These are phyloP conservation scores for Ceratobasidium sp. DNA, from an alignment of 1,284 basidiomycete species.

Conservation along the genomic window DNA sequence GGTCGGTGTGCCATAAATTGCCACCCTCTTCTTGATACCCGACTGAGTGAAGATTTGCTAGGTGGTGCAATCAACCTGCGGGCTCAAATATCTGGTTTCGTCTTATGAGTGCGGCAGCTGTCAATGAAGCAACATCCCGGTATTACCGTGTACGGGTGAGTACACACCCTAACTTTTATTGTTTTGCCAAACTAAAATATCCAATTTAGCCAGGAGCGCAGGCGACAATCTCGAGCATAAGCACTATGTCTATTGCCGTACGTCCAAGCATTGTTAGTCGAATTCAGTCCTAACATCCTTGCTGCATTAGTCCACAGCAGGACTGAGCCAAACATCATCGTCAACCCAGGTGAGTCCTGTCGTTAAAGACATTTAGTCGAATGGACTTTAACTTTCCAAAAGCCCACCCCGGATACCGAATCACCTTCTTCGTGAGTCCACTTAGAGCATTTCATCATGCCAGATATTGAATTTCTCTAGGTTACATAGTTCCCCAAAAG, in stretches of 20 bases:
- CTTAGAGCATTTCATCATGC: neutral
- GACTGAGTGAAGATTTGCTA: no score
- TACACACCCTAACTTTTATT: neutral
- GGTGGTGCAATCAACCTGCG: conserved; percentile 28
- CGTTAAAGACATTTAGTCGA: neutral
- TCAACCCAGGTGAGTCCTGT: neutral
- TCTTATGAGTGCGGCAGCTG: conserved; percentile 1
- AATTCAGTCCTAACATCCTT: neutral
- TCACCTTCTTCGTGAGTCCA: neutral
- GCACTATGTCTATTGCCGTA: conserved; percentile 16
- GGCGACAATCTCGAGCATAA: conserved; percentile 26
- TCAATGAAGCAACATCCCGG: conserved; percentile 14
- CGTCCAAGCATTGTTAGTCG: neutral
- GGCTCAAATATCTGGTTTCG: conserved; percentile 10
- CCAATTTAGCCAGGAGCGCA: conserved; percentile 1
- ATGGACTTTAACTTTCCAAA: neutral
- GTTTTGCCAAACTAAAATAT: neutral
- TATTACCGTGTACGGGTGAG: conserved; percentile 7
- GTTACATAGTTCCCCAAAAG: neutral
- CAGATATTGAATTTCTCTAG: no score
- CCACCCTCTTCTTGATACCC: no score
- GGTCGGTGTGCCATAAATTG: neutral
- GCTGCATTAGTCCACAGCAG: conserved; percentile 7
- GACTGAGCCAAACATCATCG: neutral
- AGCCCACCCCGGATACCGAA: no score